Base-by-base conservation (phyloP, 345 rosid species). In the Corymbia maculata region DNA sequence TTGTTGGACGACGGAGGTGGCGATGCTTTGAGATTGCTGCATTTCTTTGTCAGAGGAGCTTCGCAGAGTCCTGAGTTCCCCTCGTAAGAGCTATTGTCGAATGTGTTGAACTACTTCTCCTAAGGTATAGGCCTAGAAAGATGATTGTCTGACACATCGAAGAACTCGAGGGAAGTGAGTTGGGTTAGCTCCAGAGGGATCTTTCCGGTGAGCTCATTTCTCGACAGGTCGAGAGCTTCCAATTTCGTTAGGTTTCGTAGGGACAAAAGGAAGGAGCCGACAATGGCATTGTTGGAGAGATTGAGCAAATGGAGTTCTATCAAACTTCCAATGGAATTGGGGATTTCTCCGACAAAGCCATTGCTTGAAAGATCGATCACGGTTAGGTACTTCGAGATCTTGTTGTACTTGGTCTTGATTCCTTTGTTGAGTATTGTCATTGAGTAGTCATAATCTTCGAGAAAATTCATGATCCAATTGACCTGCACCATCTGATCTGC, bases 171-270 rank as follows among this genome's bases (percentile, higher is more conserved):
- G 51, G 44, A 86, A n/a, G 79, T 75, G 30, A 86, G 86, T 45
- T 64, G 82, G 32, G 51, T 86, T 49, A 89, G 80, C 26, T 49
- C 59, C 17, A 16, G 84, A n/a, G 88, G 90, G 51, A 86, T 89
- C 86, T 86, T 52, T 10, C 90, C 87, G 3, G 66, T 47, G 59
- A 87, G 82, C 52, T 47, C 44, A 82, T 89, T 86, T 8, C n/a
- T 52, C 8, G 90, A 88, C 70, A 88, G 85, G 47, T 88, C 88
- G 26, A 88, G 70, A 52, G 87, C 75, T 86, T 89, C 88, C 51
- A 86, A 85, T 5, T 89, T 49, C 6, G 30, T 57, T 19, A 80
- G 51, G 26, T 61, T n/a, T 28, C n/a, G 28, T 32, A 89, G 52
- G 68, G 64, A 61, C 4, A 52, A n/a, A 50, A 88, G 90, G 51